A percentile compares a stretch with the other conserved stretches of the same genome.
phyloP scores from a whole-genome alignment of 2,329 filamentous ascomycete species.

The Aureobasidium sp. region DNA sequence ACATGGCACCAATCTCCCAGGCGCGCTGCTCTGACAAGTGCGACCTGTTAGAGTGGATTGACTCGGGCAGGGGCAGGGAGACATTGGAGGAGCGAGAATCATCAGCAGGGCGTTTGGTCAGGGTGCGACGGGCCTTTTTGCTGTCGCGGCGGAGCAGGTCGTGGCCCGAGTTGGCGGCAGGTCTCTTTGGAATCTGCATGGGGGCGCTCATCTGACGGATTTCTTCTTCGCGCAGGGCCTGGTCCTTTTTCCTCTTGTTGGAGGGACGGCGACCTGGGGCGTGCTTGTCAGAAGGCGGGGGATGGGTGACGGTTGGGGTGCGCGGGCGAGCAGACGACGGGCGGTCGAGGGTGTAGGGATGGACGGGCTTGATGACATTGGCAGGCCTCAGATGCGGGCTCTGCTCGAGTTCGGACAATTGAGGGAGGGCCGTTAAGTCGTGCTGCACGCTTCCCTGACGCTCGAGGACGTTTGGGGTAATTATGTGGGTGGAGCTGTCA shows the following conservation, averaged over 20 bases:
- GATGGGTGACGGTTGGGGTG: neutral
- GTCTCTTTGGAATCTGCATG: constrained; percentile 55
- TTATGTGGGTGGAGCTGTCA: neutral
- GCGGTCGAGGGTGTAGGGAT: constrained; percentile 38
- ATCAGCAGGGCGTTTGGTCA: constrained; percentile 52
- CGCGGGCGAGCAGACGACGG: neutral
- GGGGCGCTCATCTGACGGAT: constrained; percentile 75
- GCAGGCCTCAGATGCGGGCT: constrained; percentile 44
- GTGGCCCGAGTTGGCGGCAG: constrained; percentile 42
- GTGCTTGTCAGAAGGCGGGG: constrained; percentile 32
- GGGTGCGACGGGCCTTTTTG: constrained; percentile 56
- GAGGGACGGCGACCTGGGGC: constrained; percentile 60
- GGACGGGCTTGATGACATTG: constrained; percentile 32
- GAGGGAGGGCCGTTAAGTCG: constrained; percentile 41
- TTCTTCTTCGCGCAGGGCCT: constrained; percentile 75
- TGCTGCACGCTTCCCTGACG: constrained; percentile 30
- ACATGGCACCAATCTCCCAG: constrained; percentile 73
- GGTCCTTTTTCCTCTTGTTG: constrained; percentile 65
- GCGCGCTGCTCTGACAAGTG: constrained; percentile 66
- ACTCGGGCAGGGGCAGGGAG: constrained; percentile 67
- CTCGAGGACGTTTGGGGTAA: neutral
- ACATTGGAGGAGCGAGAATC: constrained; percentile 51
- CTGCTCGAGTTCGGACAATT: constrained; percentile 33
- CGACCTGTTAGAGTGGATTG: constrained; percentile 69
- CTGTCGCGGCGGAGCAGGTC: constrained; percentile 56